phyloP scores from a whole-genome alignment of 345 rosid species.

The Eucalyptus pumila region DNA sequence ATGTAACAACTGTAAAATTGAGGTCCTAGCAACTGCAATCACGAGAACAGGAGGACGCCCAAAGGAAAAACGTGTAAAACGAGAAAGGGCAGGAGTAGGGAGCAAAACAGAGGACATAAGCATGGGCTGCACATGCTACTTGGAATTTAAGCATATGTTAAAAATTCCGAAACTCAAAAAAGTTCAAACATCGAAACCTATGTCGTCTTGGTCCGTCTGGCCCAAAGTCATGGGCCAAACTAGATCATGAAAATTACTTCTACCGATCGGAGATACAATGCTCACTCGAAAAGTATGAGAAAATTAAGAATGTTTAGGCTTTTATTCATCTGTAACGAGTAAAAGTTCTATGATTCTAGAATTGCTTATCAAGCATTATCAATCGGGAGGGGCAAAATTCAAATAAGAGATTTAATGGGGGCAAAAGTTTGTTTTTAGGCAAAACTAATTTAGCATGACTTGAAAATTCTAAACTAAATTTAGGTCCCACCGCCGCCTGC shows the following conservation, averaged over 20 bases:
- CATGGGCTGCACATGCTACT: neutral
- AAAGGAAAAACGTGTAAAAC: neutral
- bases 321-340: neutral
- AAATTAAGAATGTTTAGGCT: neutral
- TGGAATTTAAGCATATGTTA: neutral
- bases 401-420: neutral
- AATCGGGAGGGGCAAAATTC: neutral
- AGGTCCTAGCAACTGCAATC: neutral
- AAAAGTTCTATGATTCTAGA: neutral
- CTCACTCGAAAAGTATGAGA: rapidly evolving
- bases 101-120: neutral
- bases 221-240: neutral
- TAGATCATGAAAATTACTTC: neutral
- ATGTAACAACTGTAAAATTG: neutral
- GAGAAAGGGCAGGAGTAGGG: neutral
- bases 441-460: neutral
- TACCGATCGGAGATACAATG: neutral
- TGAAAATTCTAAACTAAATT: neutral
- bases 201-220: neutral
- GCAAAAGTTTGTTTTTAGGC: neutral
- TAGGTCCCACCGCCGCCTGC: neutral
- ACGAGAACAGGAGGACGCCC: neutral
- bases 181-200: neutral
- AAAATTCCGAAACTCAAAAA: neutral
- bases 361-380: neutral